Base-by-base conservation (phyloP, 1,284 basidiomycete genomes). In the Cutaneotrichosporon daszewskae region DNA sequence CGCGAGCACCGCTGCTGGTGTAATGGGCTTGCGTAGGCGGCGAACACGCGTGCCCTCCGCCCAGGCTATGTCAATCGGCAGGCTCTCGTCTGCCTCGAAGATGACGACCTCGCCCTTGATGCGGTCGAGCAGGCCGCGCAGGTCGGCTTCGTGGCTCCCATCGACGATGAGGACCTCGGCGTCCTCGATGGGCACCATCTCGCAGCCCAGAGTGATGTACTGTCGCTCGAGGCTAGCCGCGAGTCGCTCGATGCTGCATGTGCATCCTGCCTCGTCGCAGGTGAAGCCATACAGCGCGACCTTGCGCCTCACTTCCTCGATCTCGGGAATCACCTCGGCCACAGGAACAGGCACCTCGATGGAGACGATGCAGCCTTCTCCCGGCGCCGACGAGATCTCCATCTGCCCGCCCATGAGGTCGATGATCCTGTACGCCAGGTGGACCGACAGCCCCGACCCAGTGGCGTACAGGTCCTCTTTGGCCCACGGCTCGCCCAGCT, bases 391-490 rank as follows among this genome's bases (percentile, higher is more conserved):
- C 8, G 55, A 54, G 29, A 71, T 65, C 23, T 66, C 63, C 55
- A 71, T 64, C 14, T 63, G 51, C 10, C 68, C 68, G 18, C 64
- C 65, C 42, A 71, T 58, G 14, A 67, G 54, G 24, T 69, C 65
- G 33, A 71, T 51, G 39, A 71, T 65, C 12, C 67, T 55, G 36
- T 62, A 66, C 3, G 68, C 66, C 14, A 71, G 55, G 28, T 68
- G 66, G 3, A 69, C 57, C 14, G 60, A 62, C 5, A 69, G 51
- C 2, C 65, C 63, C 31, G 59, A 62, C 7, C 68, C 68, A 1
- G 66, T 58, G 3, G 62, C 59, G 33, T 62, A 66, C 3, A 59
- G 54, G 39, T 69, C 66, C 43, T 71, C 60, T 33, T 66, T 64
- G 4, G 60, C 57, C 54, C 60, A 66, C 3, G 61, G 60, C 35